A percentile compares a stretch with the other conserved stretches of the same genome.
phyloP scores from a whole-genome alignment of 1,284 basidiomycete genomes.

The Marasmius oreades region DNA sequence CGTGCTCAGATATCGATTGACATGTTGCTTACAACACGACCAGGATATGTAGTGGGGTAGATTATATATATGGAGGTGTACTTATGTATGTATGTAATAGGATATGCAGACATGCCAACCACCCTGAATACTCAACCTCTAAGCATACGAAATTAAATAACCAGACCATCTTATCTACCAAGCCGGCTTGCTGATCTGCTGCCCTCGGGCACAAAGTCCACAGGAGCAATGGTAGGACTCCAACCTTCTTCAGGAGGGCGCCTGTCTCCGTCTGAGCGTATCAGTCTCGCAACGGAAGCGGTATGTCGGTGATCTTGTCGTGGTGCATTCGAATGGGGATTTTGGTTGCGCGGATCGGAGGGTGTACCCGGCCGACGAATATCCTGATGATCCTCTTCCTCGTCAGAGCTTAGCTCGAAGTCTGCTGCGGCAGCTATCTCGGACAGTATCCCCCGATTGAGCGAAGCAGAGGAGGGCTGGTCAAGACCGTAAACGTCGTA shows the following conservation, averaged over 20 bases:
- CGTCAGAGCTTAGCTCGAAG: slow-evolving; percentile 48
- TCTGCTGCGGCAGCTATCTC: slow-evolving; percentile 32
- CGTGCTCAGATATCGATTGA: too few species aligned
- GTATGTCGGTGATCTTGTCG: slow-evolving; percentile 64
- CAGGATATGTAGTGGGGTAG: too few species aligned
- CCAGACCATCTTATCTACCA: background rate
- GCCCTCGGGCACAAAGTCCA: background rate
- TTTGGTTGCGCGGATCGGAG: too few species aligned
- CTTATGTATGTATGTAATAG: too few species aligned
- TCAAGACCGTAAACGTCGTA: slow-evolving; percentile 75
- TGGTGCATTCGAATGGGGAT: slow-evolving; percentile 34
- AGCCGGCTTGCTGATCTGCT: background rate
- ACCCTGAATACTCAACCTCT: too few species aligned
- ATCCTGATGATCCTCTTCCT: slow-evolving; percentile 7
- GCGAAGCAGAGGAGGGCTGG: slow-evolving; percentile 37
- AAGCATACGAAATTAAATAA: too few species aligned
- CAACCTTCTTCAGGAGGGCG: background rate
- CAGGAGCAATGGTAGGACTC: background rate
- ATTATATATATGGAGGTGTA: too few species aligned
- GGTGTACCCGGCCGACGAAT: slow-evolving; percentile 30
- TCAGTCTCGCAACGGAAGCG: slow-evolving; percentile 77
- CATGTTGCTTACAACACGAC: too few species aligned
- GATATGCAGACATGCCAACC: too few species aligned
- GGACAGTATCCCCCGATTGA: background rate
- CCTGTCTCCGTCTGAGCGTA: slow-evolving; percentile 33